A percentile compares a stretch with the other conserved stretches of the same genome.
These are phyloP conservation scores for Candida pseudoviswanathii DNA, from an alignment of 1,139 yeast species.

Conservation along the genomic window DNA sequence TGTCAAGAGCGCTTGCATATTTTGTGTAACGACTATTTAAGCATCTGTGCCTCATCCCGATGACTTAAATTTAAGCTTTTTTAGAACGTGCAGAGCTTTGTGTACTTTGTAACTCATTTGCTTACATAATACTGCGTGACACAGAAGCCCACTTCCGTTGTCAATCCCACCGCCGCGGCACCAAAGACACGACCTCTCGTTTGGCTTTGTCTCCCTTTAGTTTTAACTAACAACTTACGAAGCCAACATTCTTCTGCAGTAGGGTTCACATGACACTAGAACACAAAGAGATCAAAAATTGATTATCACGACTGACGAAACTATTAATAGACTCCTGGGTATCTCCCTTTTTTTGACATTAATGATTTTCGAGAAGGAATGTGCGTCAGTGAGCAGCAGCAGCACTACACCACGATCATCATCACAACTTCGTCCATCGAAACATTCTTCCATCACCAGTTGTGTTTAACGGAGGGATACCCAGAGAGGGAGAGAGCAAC, in stretches of 20 bases:
- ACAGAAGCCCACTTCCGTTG: not conserved
- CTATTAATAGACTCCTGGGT: not conserved
- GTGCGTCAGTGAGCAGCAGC: not conserved
- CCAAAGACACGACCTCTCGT: not conserved
- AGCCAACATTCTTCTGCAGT: not conserved
- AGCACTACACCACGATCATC: not conserved
- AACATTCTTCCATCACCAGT: not conserved
- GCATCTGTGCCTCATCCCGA: not conserved
- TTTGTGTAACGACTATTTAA: not conserved
- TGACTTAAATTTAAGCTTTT: constrained; percentile 1
- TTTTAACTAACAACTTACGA: not conserved
- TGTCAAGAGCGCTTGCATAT: too few relatives aligned
- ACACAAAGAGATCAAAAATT: not conserved
- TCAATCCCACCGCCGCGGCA: not conserved
- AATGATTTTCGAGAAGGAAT: not conserved
- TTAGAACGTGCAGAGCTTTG: not conserved
- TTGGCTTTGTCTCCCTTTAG: not conserved
- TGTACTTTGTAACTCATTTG: not conserved
- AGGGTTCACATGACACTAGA: not conserved
- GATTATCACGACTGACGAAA: not conserved
- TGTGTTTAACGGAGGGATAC: too few relatives aligned
- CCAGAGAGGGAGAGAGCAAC: too few relatives aligned
- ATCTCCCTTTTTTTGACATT: not conserved
- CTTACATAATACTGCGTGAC: constrained; percentile 1
- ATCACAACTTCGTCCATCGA: not conserved